Conservation (phyloP, 305 asterid genomes). For the Fraxinus platypoda region DNA sequence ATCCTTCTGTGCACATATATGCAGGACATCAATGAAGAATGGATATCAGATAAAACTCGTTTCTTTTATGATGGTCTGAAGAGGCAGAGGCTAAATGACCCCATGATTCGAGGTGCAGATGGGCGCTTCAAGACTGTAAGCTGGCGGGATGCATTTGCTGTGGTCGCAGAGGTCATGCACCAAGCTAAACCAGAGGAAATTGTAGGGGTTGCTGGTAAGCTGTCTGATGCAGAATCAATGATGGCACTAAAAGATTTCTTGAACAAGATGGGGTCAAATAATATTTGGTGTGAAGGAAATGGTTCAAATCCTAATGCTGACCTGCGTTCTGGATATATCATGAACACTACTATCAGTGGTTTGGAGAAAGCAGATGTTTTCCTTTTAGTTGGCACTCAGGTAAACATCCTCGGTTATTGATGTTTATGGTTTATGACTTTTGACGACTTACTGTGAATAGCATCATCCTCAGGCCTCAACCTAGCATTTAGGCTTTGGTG, state of each 20-base stretch:
- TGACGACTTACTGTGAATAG: neutral
- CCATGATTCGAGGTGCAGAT: constrained; percentile 94
- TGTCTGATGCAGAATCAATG: constrained; percentile 98
- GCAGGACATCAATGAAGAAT: constrained; percentile 97
- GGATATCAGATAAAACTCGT: constrained; percentile 99
- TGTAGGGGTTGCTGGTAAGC: constrained; percentile 90
- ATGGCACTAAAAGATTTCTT: constrained; percentile 71
- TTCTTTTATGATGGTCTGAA: constrained; percentile 95
- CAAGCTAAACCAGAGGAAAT: constrained; percentile 78
- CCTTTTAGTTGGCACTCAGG: constrained; percentile 98
- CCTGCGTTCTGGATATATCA: constrained; percentile 87
- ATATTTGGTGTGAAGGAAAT: constrained; percentile 92
- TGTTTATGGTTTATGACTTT: constrained; percentile 11
- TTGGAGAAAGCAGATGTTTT: constrained; percentile 93
- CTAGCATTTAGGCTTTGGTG: neutral
- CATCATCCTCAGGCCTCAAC: neutral
- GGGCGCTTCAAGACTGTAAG: constrained; percentile 91
- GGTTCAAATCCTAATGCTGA: constrained; percentile 83
- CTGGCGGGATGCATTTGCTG: constrained; percentile 93
- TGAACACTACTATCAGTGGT: constrained; percentile 89
- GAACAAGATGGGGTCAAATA: constrained; percentile 85
- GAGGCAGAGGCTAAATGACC: constrained; percentile 97
- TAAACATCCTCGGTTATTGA: constrained; percentile 29
- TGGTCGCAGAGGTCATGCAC: constrained; percentile 76
- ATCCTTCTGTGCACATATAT: constrained; percentile 20